Conservation (phyloP, 345 rosid species). For the Brassica incana region DNA sequence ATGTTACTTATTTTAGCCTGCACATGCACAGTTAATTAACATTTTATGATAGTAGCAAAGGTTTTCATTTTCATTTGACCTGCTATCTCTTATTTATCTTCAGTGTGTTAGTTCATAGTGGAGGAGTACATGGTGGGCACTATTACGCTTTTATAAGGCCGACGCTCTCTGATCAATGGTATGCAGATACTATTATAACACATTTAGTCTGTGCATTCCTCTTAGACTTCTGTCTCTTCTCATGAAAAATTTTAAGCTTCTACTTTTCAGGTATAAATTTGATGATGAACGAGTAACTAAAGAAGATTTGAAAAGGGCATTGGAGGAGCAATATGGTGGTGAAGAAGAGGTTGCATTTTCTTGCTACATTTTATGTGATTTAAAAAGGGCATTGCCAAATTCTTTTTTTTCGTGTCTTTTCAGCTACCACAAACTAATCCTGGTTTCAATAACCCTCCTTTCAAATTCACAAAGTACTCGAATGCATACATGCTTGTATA, state of each 20-base stretch:
- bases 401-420: slow-evolving; percentile 30
- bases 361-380: slow-evolving; percentile 11
- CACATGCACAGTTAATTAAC: slow-evolving; percentile 2
- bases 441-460: slow-evolving; percentile 88
- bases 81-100: slow-evolving; percentile 37
- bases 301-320: slow-evolving; percentile 86
- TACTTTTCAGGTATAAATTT: slow-evolving; percentile 78
- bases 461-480: slow-evolving; percentile 87
- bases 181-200: slow-evolving; percentile 26
- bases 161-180: slow-evolving; percentile 93
- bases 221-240: not conserved
- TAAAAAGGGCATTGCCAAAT: not conserved
- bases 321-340: slow-evolving; percentile 98
- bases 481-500: slow-evolving; percentile 99
- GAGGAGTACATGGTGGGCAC: slow-evolving; percentile 97
- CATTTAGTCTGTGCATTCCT: slow-evolving; percentile 18
- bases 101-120: slow-evolving; percentile 98
- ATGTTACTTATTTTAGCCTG: slow-evolving; percentile 13
- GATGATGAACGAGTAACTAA: slow-evolving; percentile 97
- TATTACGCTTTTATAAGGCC: slow-evolving; percentile 97
- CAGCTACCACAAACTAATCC: slow-evolving; percentile 93
- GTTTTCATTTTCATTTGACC: slow-evolving; percentile 25
- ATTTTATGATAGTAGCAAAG: slow-evolving; percentile 19
- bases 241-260: not conserved
- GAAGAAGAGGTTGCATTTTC: slow-evolving; percentile 76